A percentile compares a stretch with the other conserved stretches of the same genome.
These are phyloP conservation scores for Cerioporus squamosus DNA, from an alignment of 1,284 basidiomycete species.

Conservation along the genomic window DNA sequence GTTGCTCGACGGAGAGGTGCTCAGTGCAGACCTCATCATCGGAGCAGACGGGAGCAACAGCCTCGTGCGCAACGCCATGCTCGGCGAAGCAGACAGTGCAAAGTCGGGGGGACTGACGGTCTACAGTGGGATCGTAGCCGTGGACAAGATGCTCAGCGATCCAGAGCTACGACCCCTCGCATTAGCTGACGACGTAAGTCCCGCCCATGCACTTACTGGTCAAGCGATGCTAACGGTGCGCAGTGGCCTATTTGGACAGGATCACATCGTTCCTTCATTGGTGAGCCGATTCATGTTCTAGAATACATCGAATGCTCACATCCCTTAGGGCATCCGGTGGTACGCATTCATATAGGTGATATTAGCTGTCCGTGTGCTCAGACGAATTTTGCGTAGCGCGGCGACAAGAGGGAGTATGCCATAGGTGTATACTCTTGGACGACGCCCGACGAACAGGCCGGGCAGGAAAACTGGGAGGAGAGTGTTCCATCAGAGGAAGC, in stretches of 20 bases:
- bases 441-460: constrained; percentile 12
- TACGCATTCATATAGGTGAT: constrained; percentile 10
- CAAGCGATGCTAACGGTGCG: background rate
- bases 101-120: constrained; percentile 21
- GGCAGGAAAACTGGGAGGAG: constrained; percentile 27
- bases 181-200: constrained; percentile 20
- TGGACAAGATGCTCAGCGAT: constrained; percentile 27
- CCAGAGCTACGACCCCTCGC: constrained; percentile 18
- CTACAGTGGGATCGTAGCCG: constrained; percentile 24
- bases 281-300: constrained; percentile 19
- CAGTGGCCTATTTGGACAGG: constrained; percentile 32
- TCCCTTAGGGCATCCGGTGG: constrained; percentile 27
- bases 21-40: constrained; percentile 43
- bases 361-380: too few species aligned
- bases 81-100: constrained; percentile 18
- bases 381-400: constrained; percentile 12
- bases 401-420: constrained; percentile 21
- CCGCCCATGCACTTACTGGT: background rate
- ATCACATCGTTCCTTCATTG: constrained; percentile 21
- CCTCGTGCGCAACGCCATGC: constrained; percentile 33
- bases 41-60: constrained; percentile 45
- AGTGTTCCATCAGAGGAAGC: constrained; percentile 12
- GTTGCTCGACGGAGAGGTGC: constrained; percentile 39
- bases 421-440: constrained; percentile 25
- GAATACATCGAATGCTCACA: background rate